Evolutionary conservation across 108 stramenopile genomes (phyloP).

Genomic region (Bacterosira constricta): DNA sequence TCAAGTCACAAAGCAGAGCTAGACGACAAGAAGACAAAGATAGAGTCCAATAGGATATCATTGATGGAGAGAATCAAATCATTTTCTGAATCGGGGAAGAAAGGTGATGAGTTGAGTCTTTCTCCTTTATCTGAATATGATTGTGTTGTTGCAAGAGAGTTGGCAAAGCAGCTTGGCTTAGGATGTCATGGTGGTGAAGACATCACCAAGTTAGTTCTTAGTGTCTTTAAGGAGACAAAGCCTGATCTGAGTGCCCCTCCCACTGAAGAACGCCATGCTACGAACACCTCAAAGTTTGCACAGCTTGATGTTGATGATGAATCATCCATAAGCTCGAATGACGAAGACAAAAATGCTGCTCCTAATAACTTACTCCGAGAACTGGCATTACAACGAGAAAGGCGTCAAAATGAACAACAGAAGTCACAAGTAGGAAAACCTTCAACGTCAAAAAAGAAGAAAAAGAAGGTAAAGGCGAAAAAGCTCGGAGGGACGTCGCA

Average conservation of each 20-base stretch:
- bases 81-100: slow-evolving; percentile 50
- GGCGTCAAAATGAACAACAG: slow-evolving; percentile 30
- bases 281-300: slow-evolving; percentile 16
- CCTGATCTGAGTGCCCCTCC: neutral
- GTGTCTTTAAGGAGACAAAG: slow-evolving; percentile 25
- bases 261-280: neutral
- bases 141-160: slow-evolving; percentile 57
- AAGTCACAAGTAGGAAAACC: slow-evolving; percentile 4
- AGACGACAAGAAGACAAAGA: slow-evolving; percentile 8
- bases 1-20: slow-evolving; percentile 1
- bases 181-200: slow-evolving; percentile 56
- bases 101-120: slow-evolving; percentile 58
- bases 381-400: slow-evolving; percentile 67
- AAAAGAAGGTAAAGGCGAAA: slow-evolving; percentile 45
- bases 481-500: slow-evolving; percentile 48
- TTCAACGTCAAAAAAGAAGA: slow-evolving; percentile 31
- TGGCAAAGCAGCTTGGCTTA: slow-evolving; percentile 64
- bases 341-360: slow-evolving; percentile 27
- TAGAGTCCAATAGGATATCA: slow-evolving; percentile 27
- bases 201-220: slow-evolving; percentile 48
- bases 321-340: slow-evolving; percentile 37
- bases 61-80: slow-evolving; percentile 55
- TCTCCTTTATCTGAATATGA: slow-evolving; percentile 54
- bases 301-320: slow-evolving; percentile 34
- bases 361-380: slow-evolving; percentile 47